Evolutionary conservation across 805 yeast genomes (phyloP).

Genomic region (Saturnispora besseyi): DNA sequence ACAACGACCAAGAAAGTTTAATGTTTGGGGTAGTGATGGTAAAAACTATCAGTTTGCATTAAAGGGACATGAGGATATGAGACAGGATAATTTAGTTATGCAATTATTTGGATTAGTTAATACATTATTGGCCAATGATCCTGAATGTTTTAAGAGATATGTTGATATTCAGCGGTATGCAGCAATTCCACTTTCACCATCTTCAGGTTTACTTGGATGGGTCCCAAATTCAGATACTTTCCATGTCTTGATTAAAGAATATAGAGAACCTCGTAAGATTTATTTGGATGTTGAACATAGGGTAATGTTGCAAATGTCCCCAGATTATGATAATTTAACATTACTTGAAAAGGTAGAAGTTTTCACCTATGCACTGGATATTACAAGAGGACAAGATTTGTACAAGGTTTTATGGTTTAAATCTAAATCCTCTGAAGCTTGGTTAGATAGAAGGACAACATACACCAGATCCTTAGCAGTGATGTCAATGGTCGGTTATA

Average conservation of each 20-base stretch:
- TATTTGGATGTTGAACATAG: constrained; percentile 88
- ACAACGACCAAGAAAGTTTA: constrained; percentile 85
- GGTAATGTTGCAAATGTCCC: constrained; percentile 96
- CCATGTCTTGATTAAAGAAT: constrained; percentile 86
- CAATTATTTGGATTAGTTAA: constrained; percentile 94
- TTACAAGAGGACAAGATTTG: constrained; percentile 92
- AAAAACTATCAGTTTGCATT: constrained; percentile 72
- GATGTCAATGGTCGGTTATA: constrained; percentile 98
- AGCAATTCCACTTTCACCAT: constrained; percentile 93
- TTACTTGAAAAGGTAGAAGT: constrained; percentile 91
- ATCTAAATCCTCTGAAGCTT: constrained; percentile 90
- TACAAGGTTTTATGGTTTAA: constrained; percentile 95
- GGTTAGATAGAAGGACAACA: constrained; percentile 95
- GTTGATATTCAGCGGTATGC: constrained; percentile 86
- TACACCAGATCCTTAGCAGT: constrained; percentile 94
- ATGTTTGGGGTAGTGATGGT: constrained; percentile 84
- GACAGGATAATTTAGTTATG: constrained; percentile 97
- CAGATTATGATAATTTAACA: constrained; percentile 85
- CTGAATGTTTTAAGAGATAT: constrained; percentile 95
- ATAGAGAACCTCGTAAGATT: constrained; percentile 85
- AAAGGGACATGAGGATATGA: constrained; percentile 96
- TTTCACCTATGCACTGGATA: constrained; percentile 89
- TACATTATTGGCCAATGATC: constrained; percentile 76
- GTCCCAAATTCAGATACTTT: constrained; percentile 96
- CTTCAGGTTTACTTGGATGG: constrained; percentile 95